Evolutionary conservation across 2,329 filamentous ascomycete genomes (phyloP), one percentile per base, ranked within the genome.

Genomic region (Pseudocercospora ulei): DNA sequence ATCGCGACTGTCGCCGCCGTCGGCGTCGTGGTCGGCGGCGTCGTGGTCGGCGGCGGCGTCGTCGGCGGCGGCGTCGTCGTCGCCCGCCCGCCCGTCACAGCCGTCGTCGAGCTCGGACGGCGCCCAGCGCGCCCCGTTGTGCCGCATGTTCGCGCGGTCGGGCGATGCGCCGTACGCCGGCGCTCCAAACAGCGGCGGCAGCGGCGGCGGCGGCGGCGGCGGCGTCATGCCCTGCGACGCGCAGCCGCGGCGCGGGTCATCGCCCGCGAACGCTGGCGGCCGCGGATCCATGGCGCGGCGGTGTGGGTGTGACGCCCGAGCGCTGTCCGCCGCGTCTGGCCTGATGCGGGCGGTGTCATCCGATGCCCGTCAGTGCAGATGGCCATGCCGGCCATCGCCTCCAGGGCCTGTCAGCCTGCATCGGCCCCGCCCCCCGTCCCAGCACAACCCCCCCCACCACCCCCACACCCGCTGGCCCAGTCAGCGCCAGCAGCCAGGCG

Each of bases 1-100:
- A 56, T 95, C 88, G 29, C 64, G 47, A 22, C 38, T 40, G 18
- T 53, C 56, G 18, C 51, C 51, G 19, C 53, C 55, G 9, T 52
- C 52, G 28, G 44, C 35, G 24, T 51, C 48, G 26, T 47, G 42
- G n/a, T 54, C 52, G 8, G 43, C 48, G 14, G 48, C 45, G 24
- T 42, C 48, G 28, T 39, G 46, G 29, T 53, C 52, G 22, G 49
- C 47, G 28, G 44, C 41, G n/a, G 52, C 51, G 9, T 40, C 47
- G 13, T 48, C 45, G 24, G 41, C 48, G 28, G 38, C 47, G 29
- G 52, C 52, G 31, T 53, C 47, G 30, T 50, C 51, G 35, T 52
- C 49, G 16, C 44, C 48, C 17, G 56, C 44, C 19, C 42, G 33
- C 20, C 48, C 47, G 30, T 47, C 46, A 22, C 42, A 47, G 40